Base-by-base conservation (phyloP, 805 yeast genomes). In the Suhomyces kilbournensis region DNA sequence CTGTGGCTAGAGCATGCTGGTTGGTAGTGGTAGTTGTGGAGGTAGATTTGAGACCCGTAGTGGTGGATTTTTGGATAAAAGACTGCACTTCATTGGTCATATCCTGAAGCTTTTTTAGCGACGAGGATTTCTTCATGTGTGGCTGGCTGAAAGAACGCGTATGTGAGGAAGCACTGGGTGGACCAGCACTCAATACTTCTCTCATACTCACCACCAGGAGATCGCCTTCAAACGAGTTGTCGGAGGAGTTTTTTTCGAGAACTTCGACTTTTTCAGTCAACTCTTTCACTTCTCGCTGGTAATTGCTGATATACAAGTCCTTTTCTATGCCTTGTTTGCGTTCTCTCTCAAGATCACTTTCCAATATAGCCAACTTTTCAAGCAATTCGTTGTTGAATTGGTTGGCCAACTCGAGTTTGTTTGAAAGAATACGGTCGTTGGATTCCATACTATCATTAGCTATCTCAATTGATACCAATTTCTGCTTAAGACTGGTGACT, bases 341-440 rank as follows among this genome's bases (percentile, higher is more conserved):
- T 46, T 69, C 72, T 7, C 69, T 44, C 20, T 70, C 69, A 46
- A 69, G 58, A 46, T 76, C 81, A 53, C 70, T 71, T 50, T 76
- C 79, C n/a, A 72, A 50, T 14, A 76, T 46, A 17, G 79, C 79
- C 28, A 74, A 54, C 50, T 68, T 70, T 55, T 76, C 81, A 14
- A 76, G 58, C 15, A 75, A 59, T 54, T 72, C 78, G 53, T 73
- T 74, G 57, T 72, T 75, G 56, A 72, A 66, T 46, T 72, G 77
- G 38, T 64, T 70, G 9, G 74, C 60, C 7, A 66, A 54, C 44
- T 62, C 69, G 17, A 74, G 60, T 49, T 72, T 72, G 54, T 58
- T 64, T n/a, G 57, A 61, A 1, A 71, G 51, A 3, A 75, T 58
- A 8, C 80, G 60, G 52, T 74, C 77, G 26, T 69, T 65, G 23